Evolutionary conservation across 495 filamentous ascomycete genomes (phyloP).

Genomic region (Rhizodiscina lignyota): DNA sequence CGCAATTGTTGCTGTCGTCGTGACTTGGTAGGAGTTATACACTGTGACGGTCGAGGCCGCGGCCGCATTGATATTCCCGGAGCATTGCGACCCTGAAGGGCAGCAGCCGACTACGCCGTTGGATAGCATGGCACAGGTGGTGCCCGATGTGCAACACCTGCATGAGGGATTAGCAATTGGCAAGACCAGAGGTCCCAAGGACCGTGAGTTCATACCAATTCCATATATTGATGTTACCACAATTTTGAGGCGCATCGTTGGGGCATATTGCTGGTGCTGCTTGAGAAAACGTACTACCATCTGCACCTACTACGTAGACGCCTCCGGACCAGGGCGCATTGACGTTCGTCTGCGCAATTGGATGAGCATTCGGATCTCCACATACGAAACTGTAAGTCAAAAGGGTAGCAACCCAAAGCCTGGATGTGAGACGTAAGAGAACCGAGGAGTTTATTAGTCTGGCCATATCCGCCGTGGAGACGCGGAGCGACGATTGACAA

Average conservation of each 20-base stretch:
- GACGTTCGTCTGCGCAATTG: slow-evolving; percentile 6
- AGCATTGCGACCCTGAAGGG: slow-evolving; percentile 15
- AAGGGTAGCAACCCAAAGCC: no score
- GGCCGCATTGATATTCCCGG: slow-evolving; percentile 11
- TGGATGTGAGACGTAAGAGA: no score
- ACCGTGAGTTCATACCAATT: slow-evolving; percentile 14
- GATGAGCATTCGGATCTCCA: neutral
- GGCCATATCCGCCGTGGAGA: no score
- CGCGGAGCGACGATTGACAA: no score
- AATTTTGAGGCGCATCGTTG: slow-evolving; percentile 15
- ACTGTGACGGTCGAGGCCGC: slow-evolving; percentile 11
- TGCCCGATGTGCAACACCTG: slow-evolving; percentile 21
- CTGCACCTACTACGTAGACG: slow-evolving; percentile 13
- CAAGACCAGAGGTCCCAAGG: neutral
- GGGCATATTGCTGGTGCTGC: slow-evolving; percentile 14
- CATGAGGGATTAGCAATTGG: slow-evolving; percentile 1
- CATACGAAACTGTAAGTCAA: no score
- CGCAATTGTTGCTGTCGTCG: neutral
- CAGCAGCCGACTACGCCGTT: slow-evolving; percentile 20
- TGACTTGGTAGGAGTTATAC: neutral
- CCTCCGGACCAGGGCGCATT: slow-evolving; percentile 15
- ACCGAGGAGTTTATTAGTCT: no score
- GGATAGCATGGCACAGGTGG: slow-evolving; percentile 14
- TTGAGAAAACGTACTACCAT: slow-evolving; percentile 2
- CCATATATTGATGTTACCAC: slow-evolving; percentile 11